These are phyloP conservation scores for Leccinum uliginosum DNA, from an alignment of 768 basidiomycete species.

Conservation along the genomic window DNA sequence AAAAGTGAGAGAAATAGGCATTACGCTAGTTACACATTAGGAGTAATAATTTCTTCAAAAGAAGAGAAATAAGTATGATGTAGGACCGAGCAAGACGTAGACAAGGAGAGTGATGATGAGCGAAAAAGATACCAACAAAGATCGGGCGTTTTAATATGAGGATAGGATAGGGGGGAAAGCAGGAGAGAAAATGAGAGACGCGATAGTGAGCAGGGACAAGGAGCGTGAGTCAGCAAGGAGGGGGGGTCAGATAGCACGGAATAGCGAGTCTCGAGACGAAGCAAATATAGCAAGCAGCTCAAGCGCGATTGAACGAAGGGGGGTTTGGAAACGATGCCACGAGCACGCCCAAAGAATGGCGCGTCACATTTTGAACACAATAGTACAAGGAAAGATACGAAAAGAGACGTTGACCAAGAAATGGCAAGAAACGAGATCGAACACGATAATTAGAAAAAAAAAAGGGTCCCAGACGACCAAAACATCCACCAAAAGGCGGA, in stretches of 20 bases:
- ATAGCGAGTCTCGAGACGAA: slow-evolving; percentile 10
- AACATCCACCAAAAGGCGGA: slow-evolving; percentile 6
- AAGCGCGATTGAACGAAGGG: background rate
- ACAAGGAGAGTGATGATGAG: background rate
- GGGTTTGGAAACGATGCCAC: slow-evolving; percentile 6
- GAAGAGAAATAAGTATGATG: background rate
- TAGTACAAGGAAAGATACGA: slow-evolving; percentile 13
- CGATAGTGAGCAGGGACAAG: slow-evolving; percentile 1
- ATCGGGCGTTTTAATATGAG: background rate
- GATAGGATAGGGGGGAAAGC: background rate
- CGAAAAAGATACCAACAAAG: background rate
- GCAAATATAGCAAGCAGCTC: slow-evolving; percentile 4
- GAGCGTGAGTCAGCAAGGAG: slow-evolving; percentile 7
- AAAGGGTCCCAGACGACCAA: background rate
- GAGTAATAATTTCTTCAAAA: background rate
- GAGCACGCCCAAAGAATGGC: slow-evolving; percentile 1
- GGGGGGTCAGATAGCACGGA: slow-evolving; percentile 10
- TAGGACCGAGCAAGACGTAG: background rate
- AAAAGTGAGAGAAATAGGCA: slow-evolving; percentile 8
- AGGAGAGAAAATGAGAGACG: background rate
- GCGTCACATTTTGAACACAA: slow-evolving; percentile 7
- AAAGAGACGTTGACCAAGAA: slow-evolving; percentile 6
- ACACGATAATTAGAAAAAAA: slow-evolving; percentile 2
- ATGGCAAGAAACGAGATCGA: slow-evolving; percentile 13
- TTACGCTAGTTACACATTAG: slow-evolving; percentile 30